Percentiles rank a stretch among this genome's conserved stretches.
These are phyloP conservation scores for Blakeslea trispora DNA, from an alignment of 371 early-diverging fungal species.

Conservation along the genomic window DNA sequence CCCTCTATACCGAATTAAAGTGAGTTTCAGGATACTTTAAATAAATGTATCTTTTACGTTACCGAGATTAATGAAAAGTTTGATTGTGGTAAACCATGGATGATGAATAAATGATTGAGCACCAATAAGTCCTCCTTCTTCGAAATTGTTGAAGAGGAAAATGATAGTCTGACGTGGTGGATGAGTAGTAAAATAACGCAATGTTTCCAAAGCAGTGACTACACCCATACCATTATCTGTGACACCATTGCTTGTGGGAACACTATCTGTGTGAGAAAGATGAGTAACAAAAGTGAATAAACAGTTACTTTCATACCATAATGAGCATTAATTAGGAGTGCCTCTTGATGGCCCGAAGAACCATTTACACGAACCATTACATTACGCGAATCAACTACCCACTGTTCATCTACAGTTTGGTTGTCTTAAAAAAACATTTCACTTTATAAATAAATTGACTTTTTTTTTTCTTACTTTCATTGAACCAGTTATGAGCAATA, in stretches of 20 bases:
- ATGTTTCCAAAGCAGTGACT: conserved; percentile 67
- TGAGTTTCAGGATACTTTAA: no score
- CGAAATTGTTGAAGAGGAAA: conserved; percentile 86
- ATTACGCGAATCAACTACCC: conserved; percentile 53
- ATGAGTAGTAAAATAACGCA: conserved; percentile 62
- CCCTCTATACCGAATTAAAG: no score
- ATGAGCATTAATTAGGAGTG: conserved; percentile 56
- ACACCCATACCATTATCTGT: conserved; percentile 87
- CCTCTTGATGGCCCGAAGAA: conserved; percentile 42
- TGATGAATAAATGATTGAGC: conserved; percentile 73
- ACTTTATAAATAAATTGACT: conserved; percentile 33
- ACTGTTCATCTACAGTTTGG: conserved; percentile 33
- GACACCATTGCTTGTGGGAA: conserved; percentile 79
- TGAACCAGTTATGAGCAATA: conserved; percentile 26
- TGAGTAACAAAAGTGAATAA: background rate
- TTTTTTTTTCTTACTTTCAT: conserved; percentile 34
- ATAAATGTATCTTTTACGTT: conserved; percentile 17
- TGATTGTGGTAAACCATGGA: conserved; percentile 73
- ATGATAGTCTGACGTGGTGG: conserved; percentile 66
- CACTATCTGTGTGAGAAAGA: conserved; percentile 60
- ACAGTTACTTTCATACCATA: conserved; percentile 43
- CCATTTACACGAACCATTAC: conserved; percentile 53
- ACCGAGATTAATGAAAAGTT: conserved; percentile 81
- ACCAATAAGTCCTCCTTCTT: conserved; percentile 82
- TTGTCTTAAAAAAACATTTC: conserved; percentile 31